Evolutionary conservation across 345 rosid species (phyloP), one percentile per base, ranked within the genome.

Genomic region (Brassica rapa): DNA sequence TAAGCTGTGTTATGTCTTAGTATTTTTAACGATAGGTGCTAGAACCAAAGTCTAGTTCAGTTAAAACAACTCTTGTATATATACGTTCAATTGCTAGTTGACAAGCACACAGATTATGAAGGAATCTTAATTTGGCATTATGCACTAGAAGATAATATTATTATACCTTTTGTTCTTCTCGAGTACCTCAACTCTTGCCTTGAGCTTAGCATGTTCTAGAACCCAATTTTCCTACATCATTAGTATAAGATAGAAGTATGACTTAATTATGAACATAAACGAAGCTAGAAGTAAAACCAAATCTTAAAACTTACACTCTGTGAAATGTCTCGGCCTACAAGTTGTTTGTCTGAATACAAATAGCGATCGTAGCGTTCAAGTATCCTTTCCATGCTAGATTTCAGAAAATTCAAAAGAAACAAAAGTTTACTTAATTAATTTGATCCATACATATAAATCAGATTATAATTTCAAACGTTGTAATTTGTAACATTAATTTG

Each of bases 361-460:
- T 87, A 89, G 81, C 98, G 85, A 84, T 94, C 98, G 55, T 94
- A 88, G 19, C 97, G 89, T 85, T 92, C 98, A 24, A 94, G 93
- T 64, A 94, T 89, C 83, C 83, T 92, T 76, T 92, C 98, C 98
- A 94, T 94, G 85, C 98, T 94, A 66, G 16, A 70, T 65, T 67
- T 21, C 35, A 32, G 46, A 56, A 15, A 62, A 5, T 57, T 32
- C 55, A 69, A 43, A 15, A n/a, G 21, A 62, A 4, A 16, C 57
- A 46, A 41, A 46, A 8, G 37, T n/a, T 21, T n/a, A 2, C 5
- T 71, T 25, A 77, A 27, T 66, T 23, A 55, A 25, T 37, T 33
- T 62, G 23, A 70, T 32, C 56, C 41, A 69, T 21, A 49, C 33
- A 69, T 21, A 49, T 49, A 32, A 0, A 37, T 23, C 29, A 24